Conservation (phyloP, 2,329 filamentous ascomycete genomes). For the Penicillium verrucosum region DNA sequence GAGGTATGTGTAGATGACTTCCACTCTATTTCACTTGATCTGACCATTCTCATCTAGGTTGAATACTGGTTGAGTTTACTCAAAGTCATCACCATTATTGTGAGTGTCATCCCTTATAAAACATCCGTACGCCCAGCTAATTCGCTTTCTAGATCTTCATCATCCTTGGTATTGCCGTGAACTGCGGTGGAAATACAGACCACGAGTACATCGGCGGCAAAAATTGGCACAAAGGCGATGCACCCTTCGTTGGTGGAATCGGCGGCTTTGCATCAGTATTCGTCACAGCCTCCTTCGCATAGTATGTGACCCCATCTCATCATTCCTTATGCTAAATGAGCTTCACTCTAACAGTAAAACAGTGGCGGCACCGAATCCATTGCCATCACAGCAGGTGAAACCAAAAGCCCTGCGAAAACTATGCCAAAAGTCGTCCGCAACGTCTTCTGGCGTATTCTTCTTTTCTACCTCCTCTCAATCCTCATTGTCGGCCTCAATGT, state of each 20-base stretch:
- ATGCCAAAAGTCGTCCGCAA: conserved; percentile 63
- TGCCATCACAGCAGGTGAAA: conserved; percentile 65
- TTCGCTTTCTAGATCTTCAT: conserved; percentile 51
- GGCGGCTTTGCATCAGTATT: conserved; percentile 65
- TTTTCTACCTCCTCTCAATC: conserved; percentile 54
- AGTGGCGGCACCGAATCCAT: conserved; percentile 62
- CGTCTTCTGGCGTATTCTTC: conserved; percentile 61
- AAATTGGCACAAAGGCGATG: conserved; percentile 58
- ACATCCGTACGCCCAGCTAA: conserved; percentile 14
- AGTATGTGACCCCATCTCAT: conserved; percentile 29
- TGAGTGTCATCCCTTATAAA: conserved; percentile 22
- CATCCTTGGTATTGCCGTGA: conserved; percentile 60
- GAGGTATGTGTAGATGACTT: conserved; percentile 39
- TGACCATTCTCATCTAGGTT: conserved; percentile 23
- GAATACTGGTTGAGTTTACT: conserved; percentile 44
- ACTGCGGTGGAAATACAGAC: conserved; percentile 54
- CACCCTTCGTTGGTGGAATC: conserved; percentile 63
- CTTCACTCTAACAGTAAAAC: not conserved
- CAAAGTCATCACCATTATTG: conserved; percentile 43
- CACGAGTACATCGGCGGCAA: conserved; percentile 57
- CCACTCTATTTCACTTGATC: not conserved
- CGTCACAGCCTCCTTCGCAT: conserved; percentile 61
- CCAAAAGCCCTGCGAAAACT: conserved; percentile 59
- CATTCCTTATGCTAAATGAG: not conserved
- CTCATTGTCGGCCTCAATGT: conserved; percentile 58